Base-by-base conservation (phyloP, 768 basidiomycete species). In the Lanmaoa rubissima region DNA sequence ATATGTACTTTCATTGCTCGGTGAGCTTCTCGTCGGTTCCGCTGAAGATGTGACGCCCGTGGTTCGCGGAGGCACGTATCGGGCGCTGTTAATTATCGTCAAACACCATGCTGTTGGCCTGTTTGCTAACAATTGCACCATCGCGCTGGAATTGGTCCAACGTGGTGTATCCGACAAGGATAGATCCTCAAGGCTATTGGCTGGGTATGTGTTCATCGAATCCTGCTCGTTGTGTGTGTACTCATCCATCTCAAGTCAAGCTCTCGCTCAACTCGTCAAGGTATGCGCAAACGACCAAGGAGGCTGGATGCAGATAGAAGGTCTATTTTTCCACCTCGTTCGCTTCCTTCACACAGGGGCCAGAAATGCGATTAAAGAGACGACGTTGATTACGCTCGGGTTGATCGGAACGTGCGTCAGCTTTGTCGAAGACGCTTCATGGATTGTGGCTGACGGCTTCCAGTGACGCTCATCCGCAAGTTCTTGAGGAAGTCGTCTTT, bases 331-430 rank as follows among this genome's bases (percentile, higher is more conserved):
- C 28, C 71, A 73, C 36, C 65, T 90, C 2, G 76, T 81, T 61
- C 71, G 75, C 9, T 66, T 81, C 24, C 78, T 88, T 41, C 78
- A 82, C 21, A 62, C 62, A 1, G 72, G 71, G 3, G 39, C 62
- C 17, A 82, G 77, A 57, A 69, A 78, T 47, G 71, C 77, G 3
- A 69, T 82, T 12, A 82, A 79, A 62, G 91, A 94, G 68, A 87
- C 87, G 0, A 70, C 83, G 1, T 65, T 91, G 16, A 74, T 90
- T 4, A 79, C 83, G 14, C 74, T 86, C 5, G 87, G 87, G 34
- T 69, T 71, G 4, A 79, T 89, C 53, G 82, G 77, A 56, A 73
- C 65, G 82, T 80, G 36, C 46, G 65, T 52, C 19, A 6, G 5
- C 46, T 47, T 35, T 13, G 7, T 48, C 4, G 3, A 32, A 19